These are phyloP conservation scores for Alternaria solani DNA, from an alignment of 2,329 filamentous ascomycete species.

Conservation along the genomic window DNA sequence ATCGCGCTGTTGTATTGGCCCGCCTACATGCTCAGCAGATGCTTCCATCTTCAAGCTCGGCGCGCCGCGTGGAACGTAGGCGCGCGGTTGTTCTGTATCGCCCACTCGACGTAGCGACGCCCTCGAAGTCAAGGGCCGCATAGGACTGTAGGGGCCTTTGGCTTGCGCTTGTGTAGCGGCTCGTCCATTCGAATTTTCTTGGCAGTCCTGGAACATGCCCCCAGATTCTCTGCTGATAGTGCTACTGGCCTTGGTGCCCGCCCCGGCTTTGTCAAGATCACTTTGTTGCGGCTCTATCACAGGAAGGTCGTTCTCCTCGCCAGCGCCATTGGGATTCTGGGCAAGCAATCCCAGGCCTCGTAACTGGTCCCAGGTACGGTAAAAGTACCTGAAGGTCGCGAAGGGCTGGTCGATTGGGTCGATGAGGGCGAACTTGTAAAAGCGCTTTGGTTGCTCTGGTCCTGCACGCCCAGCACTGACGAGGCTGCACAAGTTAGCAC, in stretches of 20 bases:
- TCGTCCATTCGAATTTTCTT: background rate
- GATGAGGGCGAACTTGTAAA: conserved; percentile 60
- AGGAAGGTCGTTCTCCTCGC: conserved; percentile 31
- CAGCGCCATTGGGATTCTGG: conserved; percentile 15
- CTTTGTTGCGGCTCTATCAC: conserved; percentile 37
- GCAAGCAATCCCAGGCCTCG: conserved; percentile 33
- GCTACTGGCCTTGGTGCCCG: background rate
- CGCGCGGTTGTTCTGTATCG: conserved; percentile 5
- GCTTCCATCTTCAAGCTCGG: conserved; percentile 2
- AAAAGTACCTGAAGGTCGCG: conserved; percentile 55
- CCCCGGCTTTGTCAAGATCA: background rate
- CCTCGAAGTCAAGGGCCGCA: background rate
- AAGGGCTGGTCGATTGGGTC: conserved; percentile 60
- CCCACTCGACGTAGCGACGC: background rate
- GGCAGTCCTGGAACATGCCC: background rate
- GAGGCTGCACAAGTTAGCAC: conserved; percentile 42
- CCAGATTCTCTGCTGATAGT: background rate
- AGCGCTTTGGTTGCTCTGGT: conserved; percentile 52
- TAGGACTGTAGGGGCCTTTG: background rate
- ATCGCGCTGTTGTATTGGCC: conserved; percentile 9
- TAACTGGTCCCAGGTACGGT: conserved; percentile 44
- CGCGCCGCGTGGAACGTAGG: conserved; percentile 27
- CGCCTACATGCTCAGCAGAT: background rate
- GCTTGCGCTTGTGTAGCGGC: background rate
- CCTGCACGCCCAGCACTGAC: conserved; percentile 50